Evolutionary conservation across 352 stramenopile species (phyloP).

Genomic region (Achlya hypogyna): DNA sequence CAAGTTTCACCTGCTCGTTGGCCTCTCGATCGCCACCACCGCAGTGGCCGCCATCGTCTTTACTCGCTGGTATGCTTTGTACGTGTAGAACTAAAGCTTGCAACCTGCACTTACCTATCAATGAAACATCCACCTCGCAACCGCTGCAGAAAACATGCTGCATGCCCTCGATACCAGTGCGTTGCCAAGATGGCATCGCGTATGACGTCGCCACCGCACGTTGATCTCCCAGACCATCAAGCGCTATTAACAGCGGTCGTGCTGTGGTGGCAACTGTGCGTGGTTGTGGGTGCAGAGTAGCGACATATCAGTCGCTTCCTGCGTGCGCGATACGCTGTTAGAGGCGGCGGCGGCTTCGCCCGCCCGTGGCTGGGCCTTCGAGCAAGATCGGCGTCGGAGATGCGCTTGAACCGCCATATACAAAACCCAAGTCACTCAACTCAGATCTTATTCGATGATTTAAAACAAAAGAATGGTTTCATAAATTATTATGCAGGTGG

Average conservation of each 20-base stretch:
- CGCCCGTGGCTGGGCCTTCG: too few species aligned
- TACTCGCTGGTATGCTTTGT: slow-evolving; percentile 32
- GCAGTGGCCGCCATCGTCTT: slow-evolving; percentile 36
- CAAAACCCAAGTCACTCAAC: not conserved
- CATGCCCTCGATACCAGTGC: too few species aligned
- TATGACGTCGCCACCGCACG: too few species aligned
- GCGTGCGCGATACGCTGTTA: too few species aligned
- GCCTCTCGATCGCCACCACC: slow-evolving; percentile 38
- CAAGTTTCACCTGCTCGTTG: slow-evolving; percentile 45
- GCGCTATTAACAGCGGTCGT: too few species aligned
- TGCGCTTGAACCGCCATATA: not conserved
- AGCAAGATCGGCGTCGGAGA: not conserved
- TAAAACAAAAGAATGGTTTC: not conserved
- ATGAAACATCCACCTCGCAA: not conserved
- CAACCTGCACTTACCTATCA: not conserved
- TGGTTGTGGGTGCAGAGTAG: too few species aligned
- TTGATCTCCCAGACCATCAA: too few species aligned
- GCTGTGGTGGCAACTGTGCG: too few species aligned
- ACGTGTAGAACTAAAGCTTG: too few species aligned
- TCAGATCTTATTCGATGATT: not conserved
- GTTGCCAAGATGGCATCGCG: too few species aligned
- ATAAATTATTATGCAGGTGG: not conserved
- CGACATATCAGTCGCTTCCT: too few species aligned
- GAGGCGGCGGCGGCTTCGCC: too few species aligned
- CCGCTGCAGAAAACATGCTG: not conserved